These are phyloP conservation scores for Aspergillus ellipticus DNA, from an alignment of 495 filamentous ascomycete species.

Conservation along the genomic window DNA sequence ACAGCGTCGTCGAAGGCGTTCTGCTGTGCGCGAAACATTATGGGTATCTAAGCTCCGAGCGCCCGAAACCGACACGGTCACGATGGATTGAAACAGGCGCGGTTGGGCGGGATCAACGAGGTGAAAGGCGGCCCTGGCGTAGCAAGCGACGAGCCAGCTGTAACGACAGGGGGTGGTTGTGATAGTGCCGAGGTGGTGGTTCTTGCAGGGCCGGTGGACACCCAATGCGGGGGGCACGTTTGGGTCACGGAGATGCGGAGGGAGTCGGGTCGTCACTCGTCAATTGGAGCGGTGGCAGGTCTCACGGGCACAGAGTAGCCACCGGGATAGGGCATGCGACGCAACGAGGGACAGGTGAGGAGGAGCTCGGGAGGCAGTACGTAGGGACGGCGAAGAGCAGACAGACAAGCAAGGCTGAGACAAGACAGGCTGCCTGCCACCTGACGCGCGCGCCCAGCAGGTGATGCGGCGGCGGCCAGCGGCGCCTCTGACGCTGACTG, in stretches of 20 bases:
- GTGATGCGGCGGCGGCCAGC: slow-evolving; percentile 20
- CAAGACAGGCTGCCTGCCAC: slow-evolving; percentile 23
- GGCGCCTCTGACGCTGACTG: slow-evolving; percentile 15
- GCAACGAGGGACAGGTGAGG: background rate
- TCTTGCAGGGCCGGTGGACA: slow-evolving; percentile 12
- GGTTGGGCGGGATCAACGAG: background rate
- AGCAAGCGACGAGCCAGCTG: slow-evolving; percentile 3
- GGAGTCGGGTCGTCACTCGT: background rate
- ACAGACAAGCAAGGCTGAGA: background rate
- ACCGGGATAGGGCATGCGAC: background rate
- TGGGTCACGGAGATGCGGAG: background rate
- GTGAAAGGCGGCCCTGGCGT: background rate
- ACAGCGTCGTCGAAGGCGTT: slow-evolving; percentile 80
- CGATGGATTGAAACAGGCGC: background rate
- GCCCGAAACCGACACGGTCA: slow-evolving; percentile 2
- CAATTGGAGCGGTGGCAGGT: background rate
- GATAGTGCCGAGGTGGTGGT: slow-evolving; percentile 5
- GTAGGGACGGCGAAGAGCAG: background rate
- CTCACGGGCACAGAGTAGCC: background rate
- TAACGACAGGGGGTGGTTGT: background rate
- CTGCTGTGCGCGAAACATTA: slow-evolving; percentile 76
- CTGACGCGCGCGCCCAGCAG: slow-evolving; percentile 17
- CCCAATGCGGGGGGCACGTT: slow-evolving; percentile 32
- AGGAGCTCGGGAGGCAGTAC: background rate
- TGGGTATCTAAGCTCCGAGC: slow-evolving; percentile 9